Evolutionary conservation across 2,329 filamentous ascomycete species (phyloP), one percentile per base, ranked within the genome.

Genomic region (Cytospora chrysosperma): DNA sequence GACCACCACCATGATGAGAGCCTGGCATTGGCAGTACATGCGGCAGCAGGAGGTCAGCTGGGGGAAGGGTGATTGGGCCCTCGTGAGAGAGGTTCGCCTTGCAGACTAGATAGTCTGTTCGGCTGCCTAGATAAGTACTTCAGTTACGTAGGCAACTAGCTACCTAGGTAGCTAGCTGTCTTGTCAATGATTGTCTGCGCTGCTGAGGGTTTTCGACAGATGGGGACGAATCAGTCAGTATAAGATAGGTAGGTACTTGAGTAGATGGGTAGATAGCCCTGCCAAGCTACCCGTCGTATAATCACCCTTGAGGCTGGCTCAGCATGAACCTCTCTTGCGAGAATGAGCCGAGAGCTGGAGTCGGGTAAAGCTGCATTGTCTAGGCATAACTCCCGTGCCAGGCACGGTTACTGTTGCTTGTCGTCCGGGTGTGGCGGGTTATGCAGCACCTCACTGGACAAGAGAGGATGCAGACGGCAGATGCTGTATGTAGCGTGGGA

Each of bases 1-100:
- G n/a, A n/a, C 28, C 34, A 62, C 13, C n/a, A 21, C 24, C 28
- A 24, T n/a, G 26, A 24, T n/a, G 26, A 49, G 49, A 34, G 51
- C 28, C 30, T 26, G 61, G 30, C 52, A 19, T 15, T 43, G n/a
- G n/a, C n/a, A n/a, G n/a, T n/a, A n/a, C n/a, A n/a, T n/a, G n/a
- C n/a, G n/a, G 10, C 37, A 50, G 26, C 32, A 34, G 40, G n/a
- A 51, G 52, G 47, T 64, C 54, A 58, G 56, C 50, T n/a, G 40
- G 56, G 28, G 52, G n/a, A 17, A 43, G 30, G 34, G 19, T 34
- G 51, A 28, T 28, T 26, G 30, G 34, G 19, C 12, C 24, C 60
- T 58, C 24, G n/a, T n/a, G 7, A 24, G 55, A 28, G 54, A 52
- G 60, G 56, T 27, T 49, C 30, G 54, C 34, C 34, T 10, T 21